Percentiles rank a stretch among this genome's conserved stretches.
phyloP scores from a whole-genome alignment of 345 rosid species.

The Kernera saxatilis region DNA sequence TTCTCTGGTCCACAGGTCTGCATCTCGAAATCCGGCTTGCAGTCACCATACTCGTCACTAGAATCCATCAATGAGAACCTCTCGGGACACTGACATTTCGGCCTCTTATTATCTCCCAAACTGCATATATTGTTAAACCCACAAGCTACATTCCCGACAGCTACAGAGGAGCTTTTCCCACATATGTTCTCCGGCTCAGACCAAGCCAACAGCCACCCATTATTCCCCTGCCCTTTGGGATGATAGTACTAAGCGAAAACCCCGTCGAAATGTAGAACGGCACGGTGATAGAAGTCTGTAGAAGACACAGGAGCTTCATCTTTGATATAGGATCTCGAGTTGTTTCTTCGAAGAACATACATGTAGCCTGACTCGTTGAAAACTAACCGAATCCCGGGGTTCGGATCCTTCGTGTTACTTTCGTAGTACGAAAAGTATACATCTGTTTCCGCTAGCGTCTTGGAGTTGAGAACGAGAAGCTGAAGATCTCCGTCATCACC shows the following conservation, averaged over 20 bases:
- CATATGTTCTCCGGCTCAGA: constrained; percentile 41
- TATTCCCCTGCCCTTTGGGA: constrained; percentile 29
- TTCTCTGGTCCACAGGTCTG: constrained; percentile 29
- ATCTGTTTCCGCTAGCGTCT: constrained; percentile 11
- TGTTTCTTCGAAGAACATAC: constrained; percentile 28
- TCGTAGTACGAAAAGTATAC: constrained; percentile 28
- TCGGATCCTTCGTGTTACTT: background rate
- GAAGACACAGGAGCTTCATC: background rate
- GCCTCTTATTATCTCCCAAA: constrained; percentile 28
- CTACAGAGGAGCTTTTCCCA: background rate
- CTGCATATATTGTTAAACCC: constrained; percentile 52
- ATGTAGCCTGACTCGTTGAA: constrained; percentile 49
- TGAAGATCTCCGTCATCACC: background rate
- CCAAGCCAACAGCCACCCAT: constrained; percentile 33
- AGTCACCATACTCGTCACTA: constrained; percentile 35
- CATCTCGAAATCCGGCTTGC: constrained; percentile 30
- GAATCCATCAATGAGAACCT: constrained; percentile 36
- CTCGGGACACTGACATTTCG: constrained; percentile 40
- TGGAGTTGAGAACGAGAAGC: constrained; percentile 17
- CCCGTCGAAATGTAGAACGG: constrained; percentile 45
- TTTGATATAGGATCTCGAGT: background rate
- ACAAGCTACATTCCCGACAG: constrained; percentile 36
- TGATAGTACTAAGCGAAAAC: constrained; percentile 46
- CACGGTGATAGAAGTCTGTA: constrained; percentile 36
- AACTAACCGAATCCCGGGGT: constrained; percentile 22